Percentiles rank a stretch among this genome's conserved stretches.
These are phyloP conservation scores for Gaultheria prostrata DNA, from an alignment of 148 eudicot species.

Conservation along the genomic window DNA sequence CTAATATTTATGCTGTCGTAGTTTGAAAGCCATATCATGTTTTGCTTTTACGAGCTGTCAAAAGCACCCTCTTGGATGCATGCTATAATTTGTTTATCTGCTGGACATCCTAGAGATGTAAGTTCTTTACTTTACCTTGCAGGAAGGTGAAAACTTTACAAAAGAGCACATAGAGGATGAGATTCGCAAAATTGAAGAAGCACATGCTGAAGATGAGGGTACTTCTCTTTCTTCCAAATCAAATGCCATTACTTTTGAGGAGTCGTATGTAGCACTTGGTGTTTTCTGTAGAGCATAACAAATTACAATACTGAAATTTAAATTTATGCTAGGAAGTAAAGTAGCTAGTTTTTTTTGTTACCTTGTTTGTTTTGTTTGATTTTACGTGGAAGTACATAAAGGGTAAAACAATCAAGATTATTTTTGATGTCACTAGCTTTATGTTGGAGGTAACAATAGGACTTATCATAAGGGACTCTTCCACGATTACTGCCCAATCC, in stretches of 20 bases:
- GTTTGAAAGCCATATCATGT: background rate
- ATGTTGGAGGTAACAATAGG: background rate
- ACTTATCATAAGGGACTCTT: background rate
- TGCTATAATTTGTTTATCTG: background rate
- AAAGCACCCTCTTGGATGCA: background rate
- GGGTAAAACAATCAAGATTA: background rate
- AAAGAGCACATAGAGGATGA: conserved; percentile 94
- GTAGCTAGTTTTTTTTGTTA: background rate
- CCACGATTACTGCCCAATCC: background rate
- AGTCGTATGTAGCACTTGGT: conserved; percentile 14
- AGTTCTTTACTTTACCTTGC: conserved; percentile 23
- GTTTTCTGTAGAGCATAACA: background rate
- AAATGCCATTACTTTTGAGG: background rate
- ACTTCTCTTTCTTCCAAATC: conserved; percentile 20
- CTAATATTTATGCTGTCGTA: background rate
- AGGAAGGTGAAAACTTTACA: conserved; percentile 83
- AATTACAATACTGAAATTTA: background rate
- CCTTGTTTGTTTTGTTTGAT: background rate
- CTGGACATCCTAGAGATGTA: background rate
- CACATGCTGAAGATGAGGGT: conserved; percentile 98
- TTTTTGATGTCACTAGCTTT: background rate
- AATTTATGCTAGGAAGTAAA: background rate
- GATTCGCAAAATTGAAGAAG: conserved; percentile 76
- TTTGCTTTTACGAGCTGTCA: background rate
- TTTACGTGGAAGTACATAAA: background rate